Base-by-base conservation (phyloP, 306 rosid species). In the Rubus idaeus region DNA sequence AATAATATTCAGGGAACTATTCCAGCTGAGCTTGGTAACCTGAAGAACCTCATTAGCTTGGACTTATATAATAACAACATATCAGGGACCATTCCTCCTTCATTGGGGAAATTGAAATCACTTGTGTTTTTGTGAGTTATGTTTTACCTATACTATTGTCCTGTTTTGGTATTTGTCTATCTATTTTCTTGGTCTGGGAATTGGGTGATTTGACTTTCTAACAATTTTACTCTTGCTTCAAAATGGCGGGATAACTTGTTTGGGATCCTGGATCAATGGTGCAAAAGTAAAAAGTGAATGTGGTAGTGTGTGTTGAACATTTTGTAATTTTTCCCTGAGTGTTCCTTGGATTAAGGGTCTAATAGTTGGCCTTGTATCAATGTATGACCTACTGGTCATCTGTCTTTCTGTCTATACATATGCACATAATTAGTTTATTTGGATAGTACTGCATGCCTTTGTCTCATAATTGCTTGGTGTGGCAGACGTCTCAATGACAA, bases 31-130 rank as follows among this genome's bases (percentile, higher is more conserved):
- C 94, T 94, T 69, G 98, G 95, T 70, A 90, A 83, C 81, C 78
- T 94, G 82, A 89, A 88, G 86, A 89, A 87, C 84, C 95, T 94
- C 78, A 82, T 94, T 83, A 94, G 98, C 87, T 87, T 94, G 91
- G 97, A 92, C 84, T 78, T 94, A 83, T 94, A 94, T 69, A 89
- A 87, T 85, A 94, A 94, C 91, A 94, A 94, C 83, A 85, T 94
- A 49, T 85, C 96, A 1, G 97, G 98, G 76, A 80, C 83, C 67
- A 86, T 94, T 74, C 98, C 98, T 46, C 62, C 86, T 45, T 86
- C 94, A 14, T 76, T 94, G 82, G 98, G 93, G 79, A 88, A 91
- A 56, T 75, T 91, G 92, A 94, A 91, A 83, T 89, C 88, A 81
- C 98, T 94, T 10, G 93, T 92, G 82, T 94, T 94, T 86, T 81